These are phyloP conservation scores for Hysterium pulicare DNA, from an alignment of 2,329 filamentous ascomycete species.

Conservation along the genomic window DNA sequence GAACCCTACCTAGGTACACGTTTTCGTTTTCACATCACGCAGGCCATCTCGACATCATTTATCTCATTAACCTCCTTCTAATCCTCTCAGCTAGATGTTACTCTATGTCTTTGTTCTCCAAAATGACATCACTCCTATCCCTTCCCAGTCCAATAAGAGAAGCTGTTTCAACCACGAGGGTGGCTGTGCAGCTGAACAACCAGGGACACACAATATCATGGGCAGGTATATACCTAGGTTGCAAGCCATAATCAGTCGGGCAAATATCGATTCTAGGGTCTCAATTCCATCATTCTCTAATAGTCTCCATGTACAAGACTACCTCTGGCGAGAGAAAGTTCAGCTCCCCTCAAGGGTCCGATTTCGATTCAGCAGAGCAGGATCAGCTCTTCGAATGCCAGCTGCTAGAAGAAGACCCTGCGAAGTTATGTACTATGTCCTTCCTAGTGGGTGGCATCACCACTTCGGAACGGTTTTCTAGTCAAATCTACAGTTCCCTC, in stretches of 20 bases:
- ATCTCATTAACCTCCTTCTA: no score
- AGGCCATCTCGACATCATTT: no score
- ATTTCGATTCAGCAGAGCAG: conserved; percentile 2
- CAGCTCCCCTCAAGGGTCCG: conserved; percentile 7
- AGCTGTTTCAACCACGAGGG: neutral
- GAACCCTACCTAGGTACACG: no score
- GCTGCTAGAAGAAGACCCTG: neutral
- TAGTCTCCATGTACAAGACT: conserved; percentile 5
- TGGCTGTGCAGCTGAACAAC: neutral
- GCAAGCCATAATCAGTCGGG: neutral
- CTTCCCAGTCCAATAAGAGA: neutral
- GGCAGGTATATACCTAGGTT: neutral
- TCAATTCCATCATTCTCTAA: no score
- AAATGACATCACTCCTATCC: no score
- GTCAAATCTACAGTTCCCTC: conserved; percentile 10
- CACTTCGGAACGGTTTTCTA: neutral
- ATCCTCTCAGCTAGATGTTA: no score
- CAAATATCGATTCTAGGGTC: neutral
- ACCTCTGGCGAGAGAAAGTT: neutral
- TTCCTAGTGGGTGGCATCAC: conserved; percentile 6
- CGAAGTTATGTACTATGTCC: neutral
- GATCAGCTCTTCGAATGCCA: conserved; percentile 7
- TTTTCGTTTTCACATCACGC: no score
- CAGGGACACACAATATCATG: neutral
- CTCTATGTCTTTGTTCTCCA: no score